Evolutionary conservation across 495 filamentous ascomycete species (phyloP), one percentile per base, ranked within the genome.

Genomic region (Penicillium cosmopolitanum): DNA sequence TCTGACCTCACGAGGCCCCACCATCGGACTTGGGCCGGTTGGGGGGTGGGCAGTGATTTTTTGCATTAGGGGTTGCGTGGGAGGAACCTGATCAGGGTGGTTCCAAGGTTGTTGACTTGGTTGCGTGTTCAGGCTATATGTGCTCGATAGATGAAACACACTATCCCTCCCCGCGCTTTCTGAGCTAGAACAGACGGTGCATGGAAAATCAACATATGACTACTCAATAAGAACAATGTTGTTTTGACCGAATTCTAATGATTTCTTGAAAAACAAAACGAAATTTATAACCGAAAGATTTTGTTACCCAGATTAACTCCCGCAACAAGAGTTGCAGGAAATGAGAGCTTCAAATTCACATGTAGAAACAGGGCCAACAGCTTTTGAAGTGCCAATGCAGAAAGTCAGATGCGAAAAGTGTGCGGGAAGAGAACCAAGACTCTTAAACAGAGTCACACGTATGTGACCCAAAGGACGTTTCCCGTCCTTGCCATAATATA

Each of bases 21-120:
- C 57, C 8, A 8, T 54, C 57, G 51, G 51, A 54, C 40, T 50
- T 60, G 31, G 19, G 18, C 57, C 57, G 34, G 15, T 18, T 23
- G 1, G 23, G 23, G 4, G 4, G 42, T 1, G 42, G 6, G 4
- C 16, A 16, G 4, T 6, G 42, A 2, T 16, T 13, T 16, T 16
- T 44, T 44, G 1, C 42, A 19, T 44, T 16, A 4, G 15, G 16
- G 13, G 5, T 44, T 44, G 15, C 28, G 28, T 31, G 8, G 28
- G 42, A 44, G 15, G 42, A 18, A 31, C 28, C 4, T 44, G 16
- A 16, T 16, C 23, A 31, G 28, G 28, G 28, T 31, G 28, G 23
- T 23, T 23, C 23, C 23, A 23, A 23, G 23, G 23, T 23, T 23
- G 23, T 23, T 23, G 23, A 23, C 23, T 23, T 23, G 23, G 23